These are phyloP conservation scores for Solanum neorickii DNA, from an alignment of 257 asterid species.

Conservation along the genomic window DNA sequence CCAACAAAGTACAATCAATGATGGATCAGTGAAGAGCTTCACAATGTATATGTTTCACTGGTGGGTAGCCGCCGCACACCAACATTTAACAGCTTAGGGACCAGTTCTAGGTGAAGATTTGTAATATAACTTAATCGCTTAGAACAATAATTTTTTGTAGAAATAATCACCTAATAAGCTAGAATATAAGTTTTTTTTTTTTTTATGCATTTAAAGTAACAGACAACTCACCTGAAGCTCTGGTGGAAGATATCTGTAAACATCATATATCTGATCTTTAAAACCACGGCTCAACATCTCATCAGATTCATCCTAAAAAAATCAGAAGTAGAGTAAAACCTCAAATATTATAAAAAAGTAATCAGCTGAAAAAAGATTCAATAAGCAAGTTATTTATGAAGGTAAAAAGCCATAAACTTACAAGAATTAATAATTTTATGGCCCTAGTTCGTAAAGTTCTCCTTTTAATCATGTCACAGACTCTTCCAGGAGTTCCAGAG, in stretches of 20 bases:
- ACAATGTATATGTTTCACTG: not conserved
- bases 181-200: not conserved
- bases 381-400: not conserved
- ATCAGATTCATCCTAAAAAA: constrained; percentile 83
- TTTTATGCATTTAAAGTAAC: not conserved
- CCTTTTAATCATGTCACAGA: constrained; percentile 94
- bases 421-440: constrained; percentile 71
- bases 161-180: not conserved
- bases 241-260: constrained; percentile 98
- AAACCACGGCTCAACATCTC: constrained; percentile 99
- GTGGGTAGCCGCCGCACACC: not conserved
- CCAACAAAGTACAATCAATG: not conserved
- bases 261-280: constrained; percentile 97
- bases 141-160: not conserved
- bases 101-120: not conserved
- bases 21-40: not conserved
- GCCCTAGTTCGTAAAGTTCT: constrained; percentile 83
- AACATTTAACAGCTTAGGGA: not conserved
- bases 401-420: constrained; percentile 18
- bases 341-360: not conserved
- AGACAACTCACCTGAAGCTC: constrained; percentile 63
- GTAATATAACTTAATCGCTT: not conserved
- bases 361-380: not conserved
- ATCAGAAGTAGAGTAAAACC: not conserved
- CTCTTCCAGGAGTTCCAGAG: constrained; percentile 99